Evolutionary conservation across 305 asterid genomes (phyloP).

Genomic region (Plantago coronopus): DNA sequence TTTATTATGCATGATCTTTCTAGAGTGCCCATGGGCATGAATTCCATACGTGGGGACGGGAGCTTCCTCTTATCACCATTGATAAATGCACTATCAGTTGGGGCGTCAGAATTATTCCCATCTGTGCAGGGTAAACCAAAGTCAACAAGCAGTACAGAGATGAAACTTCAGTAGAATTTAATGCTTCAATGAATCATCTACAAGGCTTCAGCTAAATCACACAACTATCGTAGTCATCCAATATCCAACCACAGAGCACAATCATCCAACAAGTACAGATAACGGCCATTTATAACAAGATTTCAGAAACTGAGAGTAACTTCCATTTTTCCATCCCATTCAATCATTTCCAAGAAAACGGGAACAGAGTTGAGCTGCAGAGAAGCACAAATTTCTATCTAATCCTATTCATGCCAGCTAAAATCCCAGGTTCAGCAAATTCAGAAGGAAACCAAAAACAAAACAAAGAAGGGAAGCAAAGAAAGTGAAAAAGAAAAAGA

Average conservation of each 20-base stretch:
- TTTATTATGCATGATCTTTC: constrained; percentile 71
- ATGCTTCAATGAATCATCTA: constrained; percentile 12
- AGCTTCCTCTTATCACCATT: constrained; percentile 51
- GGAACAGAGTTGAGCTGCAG: constrained; percentile 19
- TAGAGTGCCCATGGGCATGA: constrained; percentile 42
- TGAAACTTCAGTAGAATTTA: constrained; percentile 11
- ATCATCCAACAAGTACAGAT: constrained; percentile 15
- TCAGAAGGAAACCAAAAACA: background rate
- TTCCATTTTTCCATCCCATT: constrained; percentile 14
- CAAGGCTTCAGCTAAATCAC: constrained; percentile 17
- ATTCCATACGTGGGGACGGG: constrained; percentile 43
- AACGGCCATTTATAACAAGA: constrained; percentile 10
- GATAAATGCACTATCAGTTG: constrained; percentile 33
- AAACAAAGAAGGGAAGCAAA: too few species aligned
- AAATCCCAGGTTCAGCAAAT: background rate
- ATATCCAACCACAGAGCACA: constrained; percentile 10
- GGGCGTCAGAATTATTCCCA: constrained; percentile 40
- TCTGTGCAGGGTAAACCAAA: constrained; percentile 29
- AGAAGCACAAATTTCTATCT: background rate
- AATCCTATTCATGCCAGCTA: background rate
- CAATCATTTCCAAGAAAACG: constrained; percentile 12
- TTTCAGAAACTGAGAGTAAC: constrained; percentile 6
- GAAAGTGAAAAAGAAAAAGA: too few species aligned
- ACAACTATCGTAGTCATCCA: background rate
- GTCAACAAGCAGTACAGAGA: constrained; percentile 6